These are phyloP conservation scores for Ganoderma meredithae DNA, from an alignment of 1,284 basidiomycete species.

Conservation along the genomic window DNA sequence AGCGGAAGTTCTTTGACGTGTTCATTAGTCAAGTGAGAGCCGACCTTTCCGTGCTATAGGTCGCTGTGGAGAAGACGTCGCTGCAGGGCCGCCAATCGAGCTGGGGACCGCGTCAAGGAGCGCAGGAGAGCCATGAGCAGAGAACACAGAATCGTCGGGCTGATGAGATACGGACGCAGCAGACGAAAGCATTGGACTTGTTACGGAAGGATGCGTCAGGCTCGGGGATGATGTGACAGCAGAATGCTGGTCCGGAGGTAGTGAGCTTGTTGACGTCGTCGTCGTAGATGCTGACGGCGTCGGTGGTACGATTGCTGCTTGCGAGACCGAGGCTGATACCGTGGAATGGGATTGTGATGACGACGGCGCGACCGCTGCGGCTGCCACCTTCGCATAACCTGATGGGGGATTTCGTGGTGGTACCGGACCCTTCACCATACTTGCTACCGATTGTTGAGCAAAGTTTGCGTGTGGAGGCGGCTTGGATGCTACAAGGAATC, in stretches of 20 bases:
- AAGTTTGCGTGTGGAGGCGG: slow-evolving; percentile 86
- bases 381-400: slow-evolving; percentile 92
- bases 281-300: slow-evolving; percentile 44
- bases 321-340: slow-evolving; percentile 45
- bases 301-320: slow-evolving; percentile 45
- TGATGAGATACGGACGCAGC: slow-evolving; percentile 73
- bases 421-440: slow-evolving; percentile 76
- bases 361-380: slow-evolving; percentile 73
- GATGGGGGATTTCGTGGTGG: slow-evolving; percentile 58
- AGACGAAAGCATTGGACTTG: slow-evolving; percentile 80
- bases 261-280: slow-evolving; percentile 45
- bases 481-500: slow-evolving; percentile 55
- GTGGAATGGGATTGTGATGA: slow-evolving; percentile 36
- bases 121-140: slow-evolving; percentile 71
- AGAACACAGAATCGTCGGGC: slow-evolving; percentile 75
- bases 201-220: slow-evolving; percentile 79
- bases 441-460: slow-evolving; percentile 81
- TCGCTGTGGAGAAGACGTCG: slow-evolving; percentile 61
- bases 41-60: slow-evolving; percentile 34
- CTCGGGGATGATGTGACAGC: slow-evolving; percentile 73
- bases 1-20: slow-evolving; percentile 1
- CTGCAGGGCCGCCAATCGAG: slow-evolving; percentile 58
- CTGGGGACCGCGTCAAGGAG: slow-evolving; percentile 72
- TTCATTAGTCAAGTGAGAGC: slow-evolving; percentile 17
- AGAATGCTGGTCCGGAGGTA: slow-evolving; percentile 58